Evolutionary conservation across 2,329 filamentous ascomycete species (phyloP).

Genomic region (Sphaerulina musiva): DNA sequence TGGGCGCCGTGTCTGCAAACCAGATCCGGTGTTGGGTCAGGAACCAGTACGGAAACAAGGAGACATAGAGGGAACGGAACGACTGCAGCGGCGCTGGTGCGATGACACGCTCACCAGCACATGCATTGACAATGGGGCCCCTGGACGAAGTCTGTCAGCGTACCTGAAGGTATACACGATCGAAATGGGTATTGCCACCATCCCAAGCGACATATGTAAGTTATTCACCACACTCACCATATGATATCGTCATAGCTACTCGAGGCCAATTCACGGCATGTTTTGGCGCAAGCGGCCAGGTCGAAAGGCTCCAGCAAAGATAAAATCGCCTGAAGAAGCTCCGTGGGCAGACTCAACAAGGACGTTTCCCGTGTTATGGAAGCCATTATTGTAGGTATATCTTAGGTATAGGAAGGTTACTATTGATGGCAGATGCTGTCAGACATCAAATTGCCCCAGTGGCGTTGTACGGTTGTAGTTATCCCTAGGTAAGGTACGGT

Average conservation of each 20-base stretch:
- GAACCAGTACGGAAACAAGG: constrained; percentile 80
- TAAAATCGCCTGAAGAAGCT: constrained; percentile 65
- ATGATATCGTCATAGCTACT: constrained; percentile 55
- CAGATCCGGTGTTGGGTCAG: constrained; percentile 72
- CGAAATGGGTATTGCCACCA: not conserved
- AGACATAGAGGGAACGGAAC: constrained; percentile 65
- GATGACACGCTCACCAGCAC: constrained; percentile 55
- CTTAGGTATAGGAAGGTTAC: too few relatives aligned
- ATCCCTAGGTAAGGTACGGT: too few relatives aligned
- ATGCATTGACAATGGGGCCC: constrained; percentile 61
- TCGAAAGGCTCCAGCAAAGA: constrained; percentile 58
- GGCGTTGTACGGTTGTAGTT: too few relatives aligned
- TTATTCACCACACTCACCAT: not conserved
- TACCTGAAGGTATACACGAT: too few relatives aligned
- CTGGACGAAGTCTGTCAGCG: constrained; percentile 30
- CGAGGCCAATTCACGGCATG: constrained; percentile 54
- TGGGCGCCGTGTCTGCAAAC: constrained; percentile 70
- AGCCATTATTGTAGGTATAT: not conserved
- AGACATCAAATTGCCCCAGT: too few relatives aligned
- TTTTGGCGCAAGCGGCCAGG: constrained; percentile 53
- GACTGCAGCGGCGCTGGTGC: constrained; percentile 53
- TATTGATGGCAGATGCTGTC: too few relatives aligned
- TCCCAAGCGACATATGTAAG: not conserved
- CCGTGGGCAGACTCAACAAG: constrained; percentile 59
- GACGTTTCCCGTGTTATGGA: too few relatives aligned